Percentiles rank a stretch among this genome's conserved stretches.
Evolutionary conservation across 1,139 yeast species (phyloP).

Genomic region (Candida glucosophila): DNA sequence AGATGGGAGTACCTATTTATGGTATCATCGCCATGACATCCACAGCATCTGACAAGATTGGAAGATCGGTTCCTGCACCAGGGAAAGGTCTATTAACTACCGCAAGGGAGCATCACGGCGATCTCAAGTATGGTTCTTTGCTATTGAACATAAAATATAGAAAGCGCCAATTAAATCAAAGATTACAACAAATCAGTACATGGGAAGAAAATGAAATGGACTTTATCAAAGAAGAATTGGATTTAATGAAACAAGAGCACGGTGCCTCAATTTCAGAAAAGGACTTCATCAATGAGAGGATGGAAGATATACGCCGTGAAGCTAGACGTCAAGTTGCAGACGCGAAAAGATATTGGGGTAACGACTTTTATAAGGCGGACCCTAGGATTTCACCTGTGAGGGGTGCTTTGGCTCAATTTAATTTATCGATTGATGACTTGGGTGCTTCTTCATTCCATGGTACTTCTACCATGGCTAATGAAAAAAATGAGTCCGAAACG

Average conservation of each 20-base stretch:
- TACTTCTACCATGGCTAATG: slow-evolving; percentile 96
- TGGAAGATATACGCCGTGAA: slow-evolving; percentile 82
- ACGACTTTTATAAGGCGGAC: slow-evolving; percentile 83
- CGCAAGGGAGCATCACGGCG: slow-evolving; percentile 88
- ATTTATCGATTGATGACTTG: slow-evolving; percentile 87
- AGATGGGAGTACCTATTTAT: slow-evolving; percentile 98
- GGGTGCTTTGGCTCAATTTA: slow-evolving; percentile 92
- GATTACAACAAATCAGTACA: slow-evolving; percentile 67
- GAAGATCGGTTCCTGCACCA: slow-evolving; percentile 99
- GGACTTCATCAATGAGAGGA: slow-evolving; percentile 68
- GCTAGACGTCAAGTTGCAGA: slow-evolving; percentile 78
- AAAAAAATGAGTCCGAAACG: slow-evolving; percentile 93
- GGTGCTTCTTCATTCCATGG: slow-evolving; percentile 99
- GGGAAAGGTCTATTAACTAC: slow-evolving; percentile 98
- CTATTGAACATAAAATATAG: slow-evolving; percentile 88
- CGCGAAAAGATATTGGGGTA: slow-evolving; percentile 94
- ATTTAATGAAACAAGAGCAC: slow-evolving; percentile 61
- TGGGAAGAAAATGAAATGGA: slow-evolving; percentile 84
- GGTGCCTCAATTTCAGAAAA: slow-evolving; percentile 41
- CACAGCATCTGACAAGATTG: slow-evolving; percentile 97
- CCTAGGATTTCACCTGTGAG: slow-evolving; percentile 94
- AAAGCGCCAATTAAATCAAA: slow-evolving; percentile 77
- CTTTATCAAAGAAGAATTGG: slow-evolving; percentile 38
- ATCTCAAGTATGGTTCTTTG: slow-evolving; percentile 72
- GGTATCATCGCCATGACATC: slow-evolving; percentile 92